Evolutionary conservation across 352 stramenopile species (phyloP).

Genomic region (Pelagophyceae sp.): DNA sequence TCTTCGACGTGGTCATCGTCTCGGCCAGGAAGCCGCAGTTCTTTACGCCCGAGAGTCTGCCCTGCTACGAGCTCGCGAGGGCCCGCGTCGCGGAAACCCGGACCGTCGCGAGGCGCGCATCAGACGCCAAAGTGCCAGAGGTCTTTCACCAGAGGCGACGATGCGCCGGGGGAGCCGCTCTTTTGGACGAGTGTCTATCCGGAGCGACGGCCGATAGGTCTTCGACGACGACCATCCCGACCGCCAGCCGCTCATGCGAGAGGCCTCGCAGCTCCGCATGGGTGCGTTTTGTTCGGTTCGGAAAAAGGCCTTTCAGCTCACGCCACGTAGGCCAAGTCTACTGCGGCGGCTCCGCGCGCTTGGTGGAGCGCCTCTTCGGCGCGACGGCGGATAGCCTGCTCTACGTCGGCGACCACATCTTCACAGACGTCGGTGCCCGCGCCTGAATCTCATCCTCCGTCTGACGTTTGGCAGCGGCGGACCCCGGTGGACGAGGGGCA

Average conservation of each 20-base stretch:
- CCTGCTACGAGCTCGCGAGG: constrained; percentile 19
- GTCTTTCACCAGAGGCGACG: too few relatives aligned
- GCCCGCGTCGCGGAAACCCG: too few relatives aligned
- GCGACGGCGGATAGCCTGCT: not conserved
- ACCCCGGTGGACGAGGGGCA: too few relatives aligned
- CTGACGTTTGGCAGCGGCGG: too few relatives aligned
- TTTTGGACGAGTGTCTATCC: not conserved
- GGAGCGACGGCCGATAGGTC: not conserved
- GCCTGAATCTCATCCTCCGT: too few relatives aligned
- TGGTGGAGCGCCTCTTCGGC: constrained; percentile 4
- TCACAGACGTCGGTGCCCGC: too few relatives aligned
- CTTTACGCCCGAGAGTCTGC: constrained; percentile 7
- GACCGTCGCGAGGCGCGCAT: too few relatives aligned
- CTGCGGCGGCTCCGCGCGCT: constrained; percentile 13
- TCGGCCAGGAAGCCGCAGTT: constrained; percentile 6
- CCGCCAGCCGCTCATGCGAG: not conserved
- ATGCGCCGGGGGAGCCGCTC: too few relatives aligned
- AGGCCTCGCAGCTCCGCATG: not conserved
- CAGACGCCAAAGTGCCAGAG: too few relatives aligned
- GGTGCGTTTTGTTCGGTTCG: not conserved
- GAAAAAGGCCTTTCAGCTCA: not conserved
- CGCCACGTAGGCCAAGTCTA: not conserved
- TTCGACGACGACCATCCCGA: too few relatives aligned
- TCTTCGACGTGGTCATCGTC: constrained; percentile 11
- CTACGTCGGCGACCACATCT: constrained; percentile 18